A percentile compares a stretch with the other conserved stretches of the same genome.
phyloP scores from a whole-genome alignment of 2,329 filamentous ascomycete species.

The Ophiostoma piceae region DNA sequence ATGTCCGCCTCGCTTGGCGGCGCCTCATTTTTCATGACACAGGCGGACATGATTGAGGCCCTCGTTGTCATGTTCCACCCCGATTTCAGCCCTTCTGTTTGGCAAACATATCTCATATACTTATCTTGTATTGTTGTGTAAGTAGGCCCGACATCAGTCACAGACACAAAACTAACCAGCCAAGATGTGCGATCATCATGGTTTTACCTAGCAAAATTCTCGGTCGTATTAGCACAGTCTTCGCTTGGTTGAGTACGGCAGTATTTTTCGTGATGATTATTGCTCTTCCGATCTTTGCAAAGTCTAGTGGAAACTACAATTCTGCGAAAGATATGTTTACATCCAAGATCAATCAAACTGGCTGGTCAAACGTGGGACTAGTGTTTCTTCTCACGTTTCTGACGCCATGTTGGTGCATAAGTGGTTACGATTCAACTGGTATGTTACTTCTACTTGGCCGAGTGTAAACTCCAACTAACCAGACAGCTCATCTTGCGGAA shows the following conservation, averaged over 20 bases:
- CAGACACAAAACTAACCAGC: background rate
- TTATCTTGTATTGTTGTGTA: background rate
- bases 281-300: background rate
- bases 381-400: slow-evolving; percentile 6
- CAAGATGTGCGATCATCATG: background rate
- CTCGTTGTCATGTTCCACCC: slow-evolving; percentile 6
- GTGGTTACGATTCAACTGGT: slow-evolving; percentile 6
- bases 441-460: background rate
- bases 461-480: background rate
- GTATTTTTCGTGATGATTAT: background rate
- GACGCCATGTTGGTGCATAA: slow-evolving; percentile 8
- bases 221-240: slow-evolving; percentile 1
- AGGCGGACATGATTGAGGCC: slow-evolving; percentile 11
- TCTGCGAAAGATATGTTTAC: slow-evolving; percentile 3
- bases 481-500: background rate
- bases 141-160: background rate
- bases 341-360: background rate
- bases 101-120: slow-evolving; percentile 10
- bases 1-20: background rate
- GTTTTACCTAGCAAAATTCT: background rate
- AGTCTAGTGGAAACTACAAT: slow-evolving; percentile 11
- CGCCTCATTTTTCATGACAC: slow-evolving; percentile 9
- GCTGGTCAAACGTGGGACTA: background rate
- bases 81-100: background rate
- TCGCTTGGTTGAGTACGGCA: background rate